Conservation (phyloP, 495 filamentous ascomycete species). For the Penicillium maclennaniae region DNA sequence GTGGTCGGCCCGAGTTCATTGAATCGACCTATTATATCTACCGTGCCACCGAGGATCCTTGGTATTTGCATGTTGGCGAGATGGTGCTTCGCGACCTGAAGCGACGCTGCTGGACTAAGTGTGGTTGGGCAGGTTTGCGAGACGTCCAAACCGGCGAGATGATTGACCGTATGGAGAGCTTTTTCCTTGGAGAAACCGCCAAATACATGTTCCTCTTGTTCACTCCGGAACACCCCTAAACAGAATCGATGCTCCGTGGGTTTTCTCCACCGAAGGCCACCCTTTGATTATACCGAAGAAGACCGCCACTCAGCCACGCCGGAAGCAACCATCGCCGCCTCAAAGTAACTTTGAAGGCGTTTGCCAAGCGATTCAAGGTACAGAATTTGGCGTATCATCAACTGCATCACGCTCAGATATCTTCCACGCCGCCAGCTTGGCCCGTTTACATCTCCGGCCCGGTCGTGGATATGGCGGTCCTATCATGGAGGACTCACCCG, state of each 20-base stretch:
- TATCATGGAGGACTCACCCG: constrained; percentile 45
- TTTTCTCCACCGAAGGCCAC: constrained; percentile 95
- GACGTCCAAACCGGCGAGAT: constrained; percentile 86
- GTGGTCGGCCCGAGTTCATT: constrained; percentile 90
- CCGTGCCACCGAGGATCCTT: constrained; percentile 88
- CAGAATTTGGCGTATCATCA: constrained; percentile 67
- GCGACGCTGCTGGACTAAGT: constrained; percentile 85
- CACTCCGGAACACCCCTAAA: constrained; percentile 85
- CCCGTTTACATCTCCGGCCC: constrained; percentile 73
- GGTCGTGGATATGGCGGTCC: constrained; percentile 50
- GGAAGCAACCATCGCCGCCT: constrained; percentile 2
- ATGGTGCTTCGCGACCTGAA: constrained; percentile 90
- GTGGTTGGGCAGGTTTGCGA: constrained; percentile 93
- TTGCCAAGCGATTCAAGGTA: constrained; percentile 58
- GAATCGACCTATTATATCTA: constrained; percentile 94
- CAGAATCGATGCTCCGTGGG: constrained; percentile 76
- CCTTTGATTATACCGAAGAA: constrained; percentile 78
- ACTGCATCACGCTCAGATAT: constrained; percentile 82
- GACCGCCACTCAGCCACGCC: background rate
- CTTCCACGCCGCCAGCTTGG: constrained; percentile 85
- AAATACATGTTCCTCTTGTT: constrained; percentile 94
- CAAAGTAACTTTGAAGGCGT: constrained; percentile 10
- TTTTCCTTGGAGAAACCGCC: constrained; percentile 92
- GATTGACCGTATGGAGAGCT: constrained; percentile 97
- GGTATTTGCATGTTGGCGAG: constrained; percentile 93